phyloP scores from a whole-genome alignment of 768 basidiomycete genomes.

The Suillus brevipes region DNA sequence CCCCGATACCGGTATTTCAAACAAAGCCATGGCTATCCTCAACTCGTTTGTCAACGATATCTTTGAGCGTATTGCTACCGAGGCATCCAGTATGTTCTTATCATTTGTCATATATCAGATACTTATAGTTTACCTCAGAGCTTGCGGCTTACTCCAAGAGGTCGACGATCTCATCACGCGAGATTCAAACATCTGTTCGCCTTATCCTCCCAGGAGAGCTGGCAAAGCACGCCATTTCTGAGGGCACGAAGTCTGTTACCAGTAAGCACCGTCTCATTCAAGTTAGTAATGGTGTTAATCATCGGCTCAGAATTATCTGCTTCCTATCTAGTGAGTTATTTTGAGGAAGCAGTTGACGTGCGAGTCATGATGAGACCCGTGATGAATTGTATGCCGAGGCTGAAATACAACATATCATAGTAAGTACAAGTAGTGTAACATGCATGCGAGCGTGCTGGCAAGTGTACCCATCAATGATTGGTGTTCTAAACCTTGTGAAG shows the following conservation, averaged over 20 bases:
- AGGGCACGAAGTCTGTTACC: conserved; percentile 75
- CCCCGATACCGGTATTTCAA: no score
- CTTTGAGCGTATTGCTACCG: conserved; percentile 77
- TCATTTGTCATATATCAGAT: not conserved
- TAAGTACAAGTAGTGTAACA: no score
- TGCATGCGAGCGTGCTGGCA: no score
- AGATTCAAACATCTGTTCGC: conserved; percentile 80
- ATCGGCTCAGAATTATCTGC: conserved; percentile 54
- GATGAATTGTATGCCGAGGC: no score
- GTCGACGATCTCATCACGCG: conserved; percentile 88
- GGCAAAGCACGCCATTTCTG: conserved; percentile 86
- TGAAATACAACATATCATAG: no score
- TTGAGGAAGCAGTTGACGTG: no score
- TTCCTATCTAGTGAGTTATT: no score
- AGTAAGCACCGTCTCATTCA: conserved; percentile 42
- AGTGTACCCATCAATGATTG: no score
- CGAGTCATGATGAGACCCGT: no score
- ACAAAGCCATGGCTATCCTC: no score
- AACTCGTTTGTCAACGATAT: conserved; percentile 75
- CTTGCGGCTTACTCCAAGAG: conserved; percentile 87
- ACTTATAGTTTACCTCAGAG: conserved; percentile 38
- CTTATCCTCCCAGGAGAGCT: conserved; percentile 85
- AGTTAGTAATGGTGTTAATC: conserved; percentile 10
- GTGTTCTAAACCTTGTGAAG: no score
- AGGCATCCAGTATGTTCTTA: conserved; percentile 57